These are phyloP conservation scores for Auricularia sp. DNA, from an alignment of 768 basidiomycete species.

Conservation along the genomic window DNA sequence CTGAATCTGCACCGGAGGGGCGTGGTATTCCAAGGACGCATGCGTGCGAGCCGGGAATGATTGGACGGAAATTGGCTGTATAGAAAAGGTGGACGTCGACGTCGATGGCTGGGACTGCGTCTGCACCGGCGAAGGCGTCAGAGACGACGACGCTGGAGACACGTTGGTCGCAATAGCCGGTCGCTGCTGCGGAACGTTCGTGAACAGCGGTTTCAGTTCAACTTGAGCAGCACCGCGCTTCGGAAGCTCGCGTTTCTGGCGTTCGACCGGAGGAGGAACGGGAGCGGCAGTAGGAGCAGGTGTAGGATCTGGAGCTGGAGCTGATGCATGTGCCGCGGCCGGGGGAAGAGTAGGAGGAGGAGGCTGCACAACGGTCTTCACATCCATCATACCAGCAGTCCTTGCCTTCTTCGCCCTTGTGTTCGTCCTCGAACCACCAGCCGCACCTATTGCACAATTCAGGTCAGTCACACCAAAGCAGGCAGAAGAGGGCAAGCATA, in stretches of 20 bases:
- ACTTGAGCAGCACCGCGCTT: not conserved
- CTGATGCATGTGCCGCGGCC: not conserved
- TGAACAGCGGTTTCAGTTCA: not conserved
- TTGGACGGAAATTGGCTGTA: too few species aligned
- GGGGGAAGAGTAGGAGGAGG: too few species aligned
- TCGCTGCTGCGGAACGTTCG: not conserved
- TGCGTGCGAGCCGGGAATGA: too few species aligned
- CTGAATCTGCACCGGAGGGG: not conserved
- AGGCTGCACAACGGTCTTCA: too few species aligned
- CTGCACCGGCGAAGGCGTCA: too few species aligned
- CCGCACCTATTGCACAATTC: not conserved
- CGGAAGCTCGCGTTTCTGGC: not conserved
- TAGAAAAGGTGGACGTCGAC: too few species aligned
- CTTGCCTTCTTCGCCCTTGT: not conserved
- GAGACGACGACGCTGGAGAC: too few species aligned
- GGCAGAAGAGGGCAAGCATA: not conserved
- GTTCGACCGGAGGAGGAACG: not conserved
- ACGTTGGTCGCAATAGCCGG: not conserved
- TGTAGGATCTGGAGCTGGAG: not conserved
- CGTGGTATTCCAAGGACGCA: too few species aligned
- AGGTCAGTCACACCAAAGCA: not conserved
- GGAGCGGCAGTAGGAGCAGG: not conserved
- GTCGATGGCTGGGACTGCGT: too few species aligned
- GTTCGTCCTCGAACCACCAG: not conserved
- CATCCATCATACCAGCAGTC: not conserved